Evolutionary conservation across 106 monocot species (phyloP), one percentile per base, ranked within the genome.

Genomic region (Iris macrosiphon): DNA sequence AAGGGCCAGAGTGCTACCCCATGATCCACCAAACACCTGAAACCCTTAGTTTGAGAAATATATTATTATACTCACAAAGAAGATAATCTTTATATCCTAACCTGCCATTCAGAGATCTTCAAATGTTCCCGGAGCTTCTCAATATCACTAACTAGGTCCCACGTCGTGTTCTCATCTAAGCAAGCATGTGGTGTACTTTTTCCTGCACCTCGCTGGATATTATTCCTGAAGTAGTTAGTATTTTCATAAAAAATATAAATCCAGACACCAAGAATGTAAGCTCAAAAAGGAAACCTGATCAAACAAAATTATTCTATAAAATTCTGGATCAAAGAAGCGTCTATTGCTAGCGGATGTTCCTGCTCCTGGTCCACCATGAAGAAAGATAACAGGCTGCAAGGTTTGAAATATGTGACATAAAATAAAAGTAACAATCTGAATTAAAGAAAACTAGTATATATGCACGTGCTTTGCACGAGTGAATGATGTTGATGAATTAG

Each of bases 341-440:
- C 96, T 82, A 59, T 98, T 98, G 25, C 62, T 61, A 1, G 90
- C 69, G 28, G 83, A 86, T 24, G 86, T 87, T 69, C 90, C 96
- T 70, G 74, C 82, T 62, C 96, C 96, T 48, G 96, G 96, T 61
- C 96, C 96, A n/a, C 96, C 96, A 65, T 98, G 96, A 62, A 90
- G 79, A 75, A 98, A 98, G 22, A 98, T 77, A 43, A 98, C 96
- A 50, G 96, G 96, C 96, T 98, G 57, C 25, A 16, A 38, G 47
- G 39, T 46, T 43, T 17, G 27, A 52, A 40, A 40, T n/a, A n/a
- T n/a, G n/a, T n/a, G n/a, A n/a, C n/a, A n/a, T n/a, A n/a, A n/a
- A n/a, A n/a, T n/a, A n/a, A n/a, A 63, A 35, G 37, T 19, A 45
- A 31, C 27, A 26, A 38, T 17, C 8, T 22, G 30, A 26, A 30